Evolutionary conservation across 768 basidiomycete species (phyloP).

Genomic region (Lactifluus rugatus): DNA sequence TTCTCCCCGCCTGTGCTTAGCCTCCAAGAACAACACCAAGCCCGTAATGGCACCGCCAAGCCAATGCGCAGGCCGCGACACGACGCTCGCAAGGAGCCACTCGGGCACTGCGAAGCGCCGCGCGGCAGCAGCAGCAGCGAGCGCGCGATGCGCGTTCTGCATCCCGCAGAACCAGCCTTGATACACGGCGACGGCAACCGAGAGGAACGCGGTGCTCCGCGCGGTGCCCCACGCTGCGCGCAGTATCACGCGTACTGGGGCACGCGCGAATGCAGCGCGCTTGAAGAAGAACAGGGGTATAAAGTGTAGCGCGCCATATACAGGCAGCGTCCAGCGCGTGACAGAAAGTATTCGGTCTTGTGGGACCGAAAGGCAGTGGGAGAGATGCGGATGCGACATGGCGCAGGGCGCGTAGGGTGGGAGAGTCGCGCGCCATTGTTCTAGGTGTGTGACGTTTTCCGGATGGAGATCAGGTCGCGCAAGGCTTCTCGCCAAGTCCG

Average conservation of each 20-base stretch:
- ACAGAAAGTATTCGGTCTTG: conserved; percentile 71
- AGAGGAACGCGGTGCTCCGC: conserved; percentile 82
- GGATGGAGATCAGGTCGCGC: conserved; percentile 41
- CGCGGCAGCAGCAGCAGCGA: too few species aligned
- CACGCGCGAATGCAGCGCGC: conserved; percentile 49
- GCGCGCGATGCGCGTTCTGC: conserved; percentile 42
- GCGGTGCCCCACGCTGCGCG: conserved; percentile 61
- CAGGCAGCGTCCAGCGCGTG: conserved; percentile 72
- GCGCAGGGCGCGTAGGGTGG: conserved; percentile 50
- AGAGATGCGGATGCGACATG: conserved; percentile 67
- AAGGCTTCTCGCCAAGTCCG: conserved; percentile 48
- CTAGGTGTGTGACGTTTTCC: conserved; percentile 40
- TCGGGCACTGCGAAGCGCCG: conserved; percentile 31
- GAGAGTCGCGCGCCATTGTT: conserved; percentile 30
- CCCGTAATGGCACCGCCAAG: conserved; percentile 64
- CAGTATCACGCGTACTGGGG: conserved; percentile 57
- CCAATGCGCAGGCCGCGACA: conserved; percentile 65
- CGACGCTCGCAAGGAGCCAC: conserved; percentile 45
- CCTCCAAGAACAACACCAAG: conserved; percentile 76
- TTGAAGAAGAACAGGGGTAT: conserved; percentile 83
- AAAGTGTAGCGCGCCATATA: conserved; percentile 85
- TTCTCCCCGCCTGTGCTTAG: conserved; percentile 75
- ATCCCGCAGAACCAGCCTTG: conserved; percentile 69
- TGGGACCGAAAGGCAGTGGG: conserved; percentile 50
- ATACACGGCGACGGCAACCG: conserved; percentile 70